phyloP scores from a whole-genome alignment of 2,329 filamentous ascomycete species.

The Aspergillus tanneri region DNA sequence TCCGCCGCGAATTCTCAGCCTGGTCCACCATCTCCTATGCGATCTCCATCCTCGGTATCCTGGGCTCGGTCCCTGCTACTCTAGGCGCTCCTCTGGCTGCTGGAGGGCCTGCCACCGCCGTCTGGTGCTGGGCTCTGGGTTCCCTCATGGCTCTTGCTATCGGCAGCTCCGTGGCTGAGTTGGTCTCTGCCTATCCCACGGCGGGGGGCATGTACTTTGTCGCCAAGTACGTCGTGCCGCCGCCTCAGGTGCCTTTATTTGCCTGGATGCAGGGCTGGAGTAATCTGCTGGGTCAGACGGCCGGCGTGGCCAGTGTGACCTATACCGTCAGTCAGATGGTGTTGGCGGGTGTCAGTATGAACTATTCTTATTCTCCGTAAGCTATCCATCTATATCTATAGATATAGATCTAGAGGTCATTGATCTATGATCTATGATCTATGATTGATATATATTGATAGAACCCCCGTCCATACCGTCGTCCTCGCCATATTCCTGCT shows the following conservation, averaged over 20 bases:
- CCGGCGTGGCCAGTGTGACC: conserved; percentile 61
- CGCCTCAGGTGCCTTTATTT: conserved; percentile 61
- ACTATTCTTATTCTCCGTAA: conserved; percentile 61
- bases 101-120: conserved; percentile 62
- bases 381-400: conserved; percentile 18
- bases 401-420: too few relatives aligned
- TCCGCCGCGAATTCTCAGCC: conserved; percentile 63
- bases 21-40: conserved; percentile 67
- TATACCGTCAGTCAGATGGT: conserved; percentile 66
- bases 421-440: too few relatives aligned
- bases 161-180: conserved; percentile 63
- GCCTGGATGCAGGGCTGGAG: conserved; percentile 68
- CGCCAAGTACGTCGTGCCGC: conserved; percentile 63
- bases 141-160: conserved; percentile 65
- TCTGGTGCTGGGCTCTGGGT: conserved; percentile 66
- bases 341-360: conserved; percentile 61
- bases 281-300: conserved; percentile 64
- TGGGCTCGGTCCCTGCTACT: conserved; percentile 65
- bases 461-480: conserved; percentile 59
- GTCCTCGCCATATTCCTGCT: conserved; percentile 57
- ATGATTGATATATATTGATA: too few relatives aligned
- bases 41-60: conserved; percentile 63
- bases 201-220: conserved; percentile 69
- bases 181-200: conserved; percentile 66
- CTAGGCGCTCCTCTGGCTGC: conserved; percentile 59